These are phyloP conservation scores for Agarophyton chilense DNA, from an alignment of 23 red algal species.

Conservation along the genomic window DNA sequence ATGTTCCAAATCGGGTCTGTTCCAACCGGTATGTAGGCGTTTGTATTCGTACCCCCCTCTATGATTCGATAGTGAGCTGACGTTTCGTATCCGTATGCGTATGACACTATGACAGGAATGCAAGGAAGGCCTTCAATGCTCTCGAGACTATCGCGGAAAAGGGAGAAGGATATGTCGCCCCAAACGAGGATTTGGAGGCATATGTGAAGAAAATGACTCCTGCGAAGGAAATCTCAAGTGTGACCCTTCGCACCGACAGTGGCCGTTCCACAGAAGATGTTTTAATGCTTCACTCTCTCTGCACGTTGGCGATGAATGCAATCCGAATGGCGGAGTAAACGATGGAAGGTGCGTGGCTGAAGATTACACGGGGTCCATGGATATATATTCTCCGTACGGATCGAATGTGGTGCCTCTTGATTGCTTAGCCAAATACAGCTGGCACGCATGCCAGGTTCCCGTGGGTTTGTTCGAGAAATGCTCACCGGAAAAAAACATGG, in stretches of 20 bases:
- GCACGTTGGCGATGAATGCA: neutral
- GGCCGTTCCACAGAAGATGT: neutral
- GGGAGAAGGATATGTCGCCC: neutral
- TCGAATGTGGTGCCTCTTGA: neutral
- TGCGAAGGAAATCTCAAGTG: slow-evolving; percentile 4
- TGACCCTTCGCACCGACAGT: neutral
- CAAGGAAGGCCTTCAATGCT: neutral
- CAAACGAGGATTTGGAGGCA: neutral
- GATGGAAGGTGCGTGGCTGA: neutral
- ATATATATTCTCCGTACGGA: no score
- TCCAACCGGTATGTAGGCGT: neutral
- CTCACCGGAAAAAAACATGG: neutral
- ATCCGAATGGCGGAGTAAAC: neutral
- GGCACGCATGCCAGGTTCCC: neutral
- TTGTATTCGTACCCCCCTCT: neutral
- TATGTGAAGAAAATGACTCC: neutral
- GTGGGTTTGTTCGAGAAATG: neutral
- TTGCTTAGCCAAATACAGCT: neutral
- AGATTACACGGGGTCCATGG: neutral
- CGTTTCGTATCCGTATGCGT: neutral
- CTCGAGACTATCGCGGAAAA: neutral
- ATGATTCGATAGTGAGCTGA: neutral
- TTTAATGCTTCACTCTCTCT: neutral
- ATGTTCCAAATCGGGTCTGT: neutral
- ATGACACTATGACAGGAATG: neutral